A percentile compares a stretch with the other conserved stretches of the same genome.
Evolutionary conservation across 495 filamentous ascomycete genomes (phyloP).

Genomic region (Cercophora sp.): DNA sequence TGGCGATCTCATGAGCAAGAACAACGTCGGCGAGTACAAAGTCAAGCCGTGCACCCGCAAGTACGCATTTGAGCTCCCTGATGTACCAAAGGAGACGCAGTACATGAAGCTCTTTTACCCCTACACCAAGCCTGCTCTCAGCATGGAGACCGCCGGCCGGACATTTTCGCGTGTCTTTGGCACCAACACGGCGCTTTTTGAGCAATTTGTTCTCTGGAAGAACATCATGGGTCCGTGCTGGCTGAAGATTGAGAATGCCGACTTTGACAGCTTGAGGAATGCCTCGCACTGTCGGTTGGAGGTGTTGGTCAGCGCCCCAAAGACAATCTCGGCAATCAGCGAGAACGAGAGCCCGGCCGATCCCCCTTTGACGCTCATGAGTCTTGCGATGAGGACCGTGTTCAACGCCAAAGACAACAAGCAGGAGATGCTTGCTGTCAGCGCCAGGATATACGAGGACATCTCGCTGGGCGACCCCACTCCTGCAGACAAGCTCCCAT

Average conservation of each 20-base stretch:
- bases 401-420: slow-evolving; percentile 94
- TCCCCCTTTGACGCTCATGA: slow-evolving; percentile 91
- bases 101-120: slow-evolving; percentile 94
- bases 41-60: slow-evolving; percentile 86
- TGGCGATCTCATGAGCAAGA: slow-evolving; percentile 73
- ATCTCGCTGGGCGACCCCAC: slow-evolving; percentile 84
- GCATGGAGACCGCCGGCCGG: slow-evolving; percentile 62
- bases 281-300: slow-evolving; percentile 97
- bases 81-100: slow-evolving; percentile 80
- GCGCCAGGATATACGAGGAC: slow-evolving; percentile 87
- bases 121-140: slow-evolving; percentile 68
- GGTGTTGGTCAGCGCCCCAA: slow-evolving; percentile 72
- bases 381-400: slow-evolving; percentile 78
- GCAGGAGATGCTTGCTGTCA: slow-evolving; percentile 88
- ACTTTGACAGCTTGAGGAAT: slow-evolving; percentile 82
- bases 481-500: slow-evolving; percentile 79
- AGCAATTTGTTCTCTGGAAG: slow-evolving; percentile 97
- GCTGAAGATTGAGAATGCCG: slow-evolving; percentile 79
- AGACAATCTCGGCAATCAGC: slow-evolving; percentile 60
- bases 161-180: slow-evolving; percentile 96
- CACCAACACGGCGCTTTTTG: slow-evolving; percentile 88
- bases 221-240: slow-evolving; percentile 98
- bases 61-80: slow-evolving; percentile 91
- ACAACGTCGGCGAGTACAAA: slow-evolving; percentile 83
- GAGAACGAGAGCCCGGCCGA: slow-evolving; percentile 75